Base-by-base conservation (phyloP, 495 filamentous ascomycete species). In the Penicillium odoratum region DNA sequence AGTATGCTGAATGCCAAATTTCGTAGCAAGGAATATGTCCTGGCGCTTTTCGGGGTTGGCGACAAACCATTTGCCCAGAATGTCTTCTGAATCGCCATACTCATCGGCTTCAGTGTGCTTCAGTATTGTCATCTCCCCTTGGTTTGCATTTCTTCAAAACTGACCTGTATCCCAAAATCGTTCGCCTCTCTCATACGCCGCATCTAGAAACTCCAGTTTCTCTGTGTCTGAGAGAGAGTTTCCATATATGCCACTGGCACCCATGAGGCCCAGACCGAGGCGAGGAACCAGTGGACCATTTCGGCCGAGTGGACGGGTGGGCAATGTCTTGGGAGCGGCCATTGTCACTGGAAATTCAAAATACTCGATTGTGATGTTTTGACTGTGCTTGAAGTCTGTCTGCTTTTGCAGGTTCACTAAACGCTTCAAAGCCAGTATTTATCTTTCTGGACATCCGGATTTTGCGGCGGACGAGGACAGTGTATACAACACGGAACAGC, bases 181-280 rank as follows among this genome's bases (percentile, higher is more conserved):
- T 36, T 77, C 70, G 2, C 86, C 87, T 11, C 81, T 64, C 51
- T 82, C 75, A 46, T 80, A 76, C 0, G 76, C 80, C 7, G 66
- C 63, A 55, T 81, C 78, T 5, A 83, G 69, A 3, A 83, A 59
- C 3, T 58, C 66, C 25, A 81, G 61, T 31, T 69, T 67, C 4
- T 77, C 75, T 31, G 67, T 58, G 29, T 81, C 74, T 0, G 68
- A 55, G 29, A 55, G 63, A 1, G 70, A 60, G 7, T 59, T 53
- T 7, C 82, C 81, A 40, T 86, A 85, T 9, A 64, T 62, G 26
- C 73, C 73, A 28, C 76, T 74, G 18, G 79, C 57, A 21, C 82
- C 81, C 85, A 86, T 86, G 18, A 80, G 61, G 4, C 84, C 85
- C 16, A 82, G 73, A 28, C 85, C 85, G 4, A 86, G 59, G 10